Conservation (phyloP, 148 eudicot species). For the Arctostaphylos glauca region DNA sequence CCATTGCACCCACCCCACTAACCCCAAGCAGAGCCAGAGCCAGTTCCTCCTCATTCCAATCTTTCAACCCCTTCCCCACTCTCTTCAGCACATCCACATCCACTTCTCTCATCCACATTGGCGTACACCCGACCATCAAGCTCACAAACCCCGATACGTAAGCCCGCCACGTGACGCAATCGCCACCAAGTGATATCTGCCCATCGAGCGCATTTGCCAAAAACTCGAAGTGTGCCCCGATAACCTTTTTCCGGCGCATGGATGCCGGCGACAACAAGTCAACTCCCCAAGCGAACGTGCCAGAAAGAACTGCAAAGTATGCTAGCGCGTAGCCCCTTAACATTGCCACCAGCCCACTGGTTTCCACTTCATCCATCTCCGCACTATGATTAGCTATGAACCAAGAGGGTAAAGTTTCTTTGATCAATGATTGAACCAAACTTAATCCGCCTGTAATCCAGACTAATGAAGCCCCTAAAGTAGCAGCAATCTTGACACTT, state of each 20-base stretch:
- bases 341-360: conserved; percentile 50
- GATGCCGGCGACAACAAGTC: conserved; percentile 40
- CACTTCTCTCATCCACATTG: conserved; percentile 65
- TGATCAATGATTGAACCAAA: conserved; percentile 58
- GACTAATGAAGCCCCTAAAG: conserved; percentile 78
- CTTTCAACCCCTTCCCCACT: conserved; percentile 64
- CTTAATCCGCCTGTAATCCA: conserved; percentile 76
- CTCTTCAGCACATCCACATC: conserved; percentile 65
- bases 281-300: conserved; percentile 77
- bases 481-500: conserved; percentile 75
- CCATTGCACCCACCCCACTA: conserved; percentile 65
- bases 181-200: conserved; percentile 77
- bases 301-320: conserved; percentile 70
- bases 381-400: conserved; percentile 64
- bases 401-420: conserved; percentile 84
- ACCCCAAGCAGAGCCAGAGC: conserved; percentile 64
- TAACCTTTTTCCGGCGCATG: conserved; percentile 42
- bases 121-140: conserved; percentile 73
- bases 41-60: conserved; percentile 72
- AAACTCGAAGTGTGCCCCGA: conserved; percentile 60
- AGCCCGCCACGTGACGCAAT: conserved; percentile 69
- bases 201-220: conserved; percentile 75
- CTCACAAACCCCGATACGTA: conserved; percentile 77
- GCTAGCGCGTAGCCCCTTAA: conserved; percentile 80
- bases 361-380: conserved; percentile 26